Percentiles rank a stretch among this genome's conserved stretches.
These are phyloP conservation scores for Penicillium sp. DNA, from an alignment of 2,329 filamentous ascomycete genomes.

Conservation along the genomic window DNA sequence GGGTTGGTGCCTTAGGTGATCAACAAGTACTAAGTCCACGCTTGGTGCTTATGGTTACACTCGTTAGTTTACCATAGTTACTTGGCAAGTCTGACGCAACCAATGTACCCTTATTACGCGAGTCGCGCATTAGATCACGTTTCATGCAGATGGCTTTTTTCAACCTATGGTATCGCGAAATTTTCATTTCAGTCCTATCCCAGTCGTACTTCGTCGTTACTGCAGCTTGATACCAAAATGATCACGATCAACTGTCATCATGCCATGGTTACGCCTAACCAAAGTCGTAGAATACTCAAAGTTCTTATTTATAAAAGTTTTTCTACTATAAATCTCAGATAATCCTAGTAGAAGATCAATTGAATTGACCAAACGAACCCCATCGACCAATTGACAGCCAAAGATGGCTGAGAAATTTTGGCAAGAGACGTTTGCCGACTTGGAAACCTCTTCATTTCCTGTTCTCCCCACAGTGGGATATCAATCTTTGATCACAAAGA, in stretches of 20 bases:
- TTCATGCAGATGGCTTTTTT: not conserved
- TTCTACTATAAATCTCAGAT: not conserved
- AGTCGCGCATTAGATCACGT: not conserved
- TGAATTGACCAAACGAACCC: not conserved
- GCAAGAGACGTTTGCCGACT: not conserved
- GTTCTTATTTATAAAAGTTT: not conserved
- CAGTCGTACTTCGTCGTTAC: not conserved
- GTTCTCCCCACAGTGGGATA: not conserved
- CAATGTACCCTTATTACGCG: too few species aligned
- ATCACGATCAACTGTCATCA: not conserved
- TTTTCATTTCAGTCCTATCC: not conserved
- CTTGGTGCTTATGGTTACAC: conserved; percentile 1
- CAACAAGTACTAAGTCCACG: too few species aligned
- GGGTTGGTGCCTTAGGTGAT: not conserved
- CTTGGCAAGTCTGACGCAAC: too few species aligned
- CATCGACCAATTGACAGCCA: not conserved
- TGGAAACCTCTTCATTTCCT: not conserved
- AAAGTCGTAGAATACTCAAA: not conserved
- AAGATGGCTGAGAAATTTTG: not conserved
- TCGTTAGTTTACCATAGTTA: not conserved
- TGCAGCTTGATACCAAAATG: not conserved
- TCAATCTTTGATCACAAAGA: not conserved
- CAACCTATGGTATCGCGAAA: not conserved
- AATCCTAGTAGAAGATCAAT: not conserved
- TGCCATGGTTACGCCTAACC: not conserved